Evolutionary conservation across 2,329 filamentous ascomycete genomes (phyloP).

Genomic region (Cercospora sp.): DNA sequence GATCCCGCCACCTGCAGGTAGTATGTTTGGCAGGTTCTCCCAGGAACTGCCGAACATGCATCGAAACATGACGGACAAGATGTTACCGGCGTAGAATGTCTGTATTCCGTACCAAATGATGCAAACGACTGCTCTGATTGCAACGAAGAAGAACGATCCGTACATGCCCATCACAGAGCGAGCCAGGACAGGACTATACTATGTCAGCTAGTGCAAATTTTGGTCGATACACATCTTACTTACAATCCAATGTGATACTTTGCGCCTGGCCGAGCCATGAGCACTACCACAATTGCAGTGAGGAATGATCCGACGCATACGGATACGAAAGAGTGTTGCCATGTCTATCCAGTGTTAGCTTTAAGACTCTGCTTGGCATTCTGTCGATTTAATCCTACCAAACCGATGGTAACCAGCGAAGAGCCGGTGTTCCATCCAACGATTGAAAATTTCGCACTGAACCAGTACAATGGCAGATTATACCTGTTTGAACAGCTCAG

Average conservation of each 20-base stretch:
- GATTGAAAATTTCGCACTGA: background rate
- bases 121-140: slow-evolving; percentile 44
- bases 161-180: slow-evolving; percentile 47
- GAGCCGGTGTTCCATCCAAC: background rate
- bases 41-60: slow-evolving; percentile 44
- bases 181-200: slow-evolving; percentile 36
- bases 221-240: slow-evolving; percentile 14
- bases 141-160: slow-evolving; percentile 48
- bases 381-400: slow-evolving; percentile 48
- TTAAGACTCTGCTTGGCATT: background rate
- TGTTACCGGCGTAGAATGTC: slow-evolving; percentile 37
- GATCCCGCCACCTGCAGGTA: slow-evolving; percentile 35
- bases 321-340: slow-evolving; percentile 41
- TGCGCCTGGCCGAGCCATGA: slow-evolving; percentile 44
- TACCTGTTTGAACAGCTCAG: slow-evolving; percentile 37
- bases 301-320: slow-evolving; percentile 44
- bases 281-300: slow-evolving; percentile 49
- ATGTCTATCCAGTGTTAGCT: background rate
- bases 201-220: background rate
- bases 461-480: background rate
- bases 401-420: background rate
- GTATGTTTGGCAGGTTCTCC: slow-evolving; percentile 37
- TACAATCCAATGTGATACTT: slow-evolving; percentile 28
- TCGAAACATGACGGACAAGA: slow-evolving; percentile 42
- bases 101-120: slow-evolving; percentile 45